Conservation (phyloP, 495 filamentous ascomycete genomes). For the Aspergillus incahuasiensis region DNA sequence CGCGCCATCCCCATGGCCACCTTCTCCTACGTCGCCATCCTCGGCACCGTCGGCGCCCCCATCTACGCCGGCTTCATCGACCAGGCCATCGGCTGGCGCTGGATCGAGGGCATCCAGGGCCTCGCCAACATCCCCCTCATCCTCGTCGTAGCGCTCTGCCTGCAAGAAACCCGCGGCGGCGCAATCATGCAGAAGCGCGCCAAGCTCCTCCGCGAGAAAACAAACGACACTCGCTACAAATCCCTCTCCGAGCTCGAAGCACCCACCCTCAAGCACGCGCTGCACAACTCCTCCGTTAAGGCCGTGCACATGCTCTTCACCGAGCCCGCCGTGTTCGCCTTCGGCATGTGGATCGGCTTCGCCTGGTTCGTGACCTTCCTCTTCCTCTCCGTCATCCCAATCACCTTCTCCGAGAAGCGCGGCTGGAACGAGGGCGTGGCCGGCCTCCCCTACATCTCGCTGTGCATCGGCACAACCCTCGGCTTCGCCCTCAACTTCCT, state of each 20-base stretch:
- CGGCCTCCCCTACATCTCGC: slow-evolving; percentile 69
- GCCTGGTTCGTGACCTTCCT: slow-evolving; percentile 72
- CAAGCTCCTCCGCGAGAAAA: slow-evolving; percentile 49
- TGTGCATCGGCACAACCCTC: slow-evolving; percentile 61
- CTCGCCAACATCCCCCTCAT: slow-evolving; percentile 62
- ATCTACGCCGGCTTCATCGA: slow-evolving; percentile 70
- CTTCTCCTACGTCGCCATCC: slow-evolving; percentile 68
- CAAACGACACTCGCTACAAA: slow-evolving; percentile 65
- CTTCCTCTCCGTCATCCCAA: slow-evolving; percentile 69
- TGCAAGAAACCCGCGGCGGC: slow-evolving; percentile 70
- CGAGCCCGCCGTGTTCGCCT: slow-evolving; percentile 70
- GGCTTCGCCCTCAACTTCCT: slow-evolving; percentile 55
- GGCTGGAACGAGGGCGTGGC: slow-evolving; percentile 60
- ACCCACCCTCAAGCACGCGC: slow-evolving; percentile 33
- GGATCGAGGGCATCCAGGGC: slow-evolving; percentile 76
- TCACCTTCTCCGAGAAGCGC: slow-evolving; percentile 66
- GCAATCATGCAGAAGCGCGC: slow-evolving; percentile 53
- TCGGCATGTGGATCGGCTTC: slow-evolving; percentile 69
- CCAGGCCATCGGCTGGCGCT: slow-evolving; percentile 67
- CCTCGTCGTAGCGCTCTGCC: slow-evolving; percentile 45
- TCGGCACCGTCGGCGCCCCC: slow-evolving; percentile 66
- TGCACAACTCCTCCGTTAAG: slow-evolving; percentile 39
- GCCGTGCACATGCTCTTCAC: slow-evolving; percentile 67
- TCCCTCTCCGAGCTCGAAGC: slow-evolving; percentile 56
- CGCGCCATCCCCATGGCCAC: slow-evolving; percentile 76